These are phyloP conservation scores for Primulina eburnea DNA, from an alignment of 257 asterid genomes.

Conservation along the genomic window DNA sequence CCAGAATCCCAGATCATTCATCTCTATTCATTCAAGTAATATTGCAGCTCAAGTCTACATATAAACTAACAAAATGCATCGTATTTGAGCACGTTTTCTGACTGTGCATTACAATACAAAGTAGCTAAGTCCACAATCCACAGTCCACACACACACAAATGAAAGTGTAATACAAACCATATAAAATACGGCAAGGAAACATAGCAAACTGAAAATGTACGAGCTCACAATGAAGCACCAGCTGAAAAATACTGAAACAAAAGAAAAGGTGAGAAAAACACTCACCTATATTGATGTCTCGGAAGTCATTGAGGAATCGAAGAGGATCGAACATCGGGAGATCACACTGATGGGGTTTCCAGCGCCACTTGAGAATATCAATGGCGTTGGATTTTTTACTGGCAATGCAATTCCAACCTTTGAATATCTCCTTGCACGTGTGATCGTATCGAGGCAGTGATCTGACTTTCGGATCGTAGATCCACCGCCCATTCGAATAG, in stretches of 20 bases:
- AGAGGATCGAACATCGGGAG: constrained; percentile 73
- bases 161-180: not conserved
- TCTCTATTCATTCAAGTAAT: not conserved
- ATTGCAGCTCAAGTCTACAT: not conserved
- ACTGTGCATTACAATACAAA: not conserved
- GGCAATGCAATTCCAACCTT: constrained; percentile 95
- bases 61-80: not conserved
- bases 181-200: not conserved
- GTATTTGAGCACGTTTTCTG: not conserved
- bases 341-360: constrained; percentile 84
- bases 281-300: constrained; percentile 77
- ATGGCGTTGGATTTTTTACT: constrained; percentile 67
- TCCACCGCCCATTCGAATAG: constrained; percentile 76
- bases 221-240: not conserved
- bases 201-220: not conserved
- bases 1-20: not conserved
- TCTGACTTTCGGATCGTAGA: constrained; percentile 52
- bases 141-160: not conserved
- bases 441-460: constrained; percentile 71
- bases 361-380: constrained; percentile 78
- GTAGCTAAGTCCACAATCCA: not conserved
- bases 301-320: constrained; percentile 55
- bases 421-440: constrained; percentile 89
- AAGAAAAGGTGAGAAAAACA: not conserved
- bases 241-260: not conserved